A percentile compares a stretch with the other conserved stretches of the same genome.
These are phyloP conservation scores for Gaertneriomyces semiglobifer DNA, from an alignment of 192 early-diverging fungal species.

Conservation along the genomic window DNA sequence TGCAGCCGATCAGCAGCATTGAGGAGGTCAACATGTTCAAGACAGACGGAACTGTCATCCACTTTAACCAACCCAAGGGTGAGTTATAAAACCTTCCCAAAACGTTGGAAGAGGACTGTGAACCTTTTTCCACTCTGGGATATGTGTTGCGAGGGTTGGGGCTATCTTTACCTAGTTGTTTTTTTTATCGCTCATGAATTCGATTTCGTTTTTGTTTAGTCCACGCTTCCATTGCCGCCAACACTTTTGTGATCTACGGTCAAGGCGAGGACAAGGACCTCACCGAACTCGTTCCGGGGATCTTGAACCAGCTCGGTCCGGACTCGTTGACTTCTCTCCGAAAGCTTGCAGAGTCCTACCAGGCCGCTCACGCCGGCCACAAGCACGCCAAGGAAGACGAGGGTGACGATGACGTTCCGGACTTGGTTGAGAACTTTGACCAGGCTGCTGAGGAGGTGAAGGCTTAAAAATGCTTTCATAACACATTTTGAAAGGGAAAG, in stretches of 20 bases:
- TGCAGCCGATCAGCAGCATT: conserved; percentile 78
- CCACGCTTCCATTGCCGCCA: conserved; percentile 77
- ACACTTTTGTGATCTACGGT: conserved; percentile 95
- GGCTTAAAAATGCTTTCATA: conserved; percentile 12
- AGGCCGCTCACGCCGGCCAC: conserved; percentile 53
- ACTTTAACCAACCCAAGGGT: conserved; percentile 89
- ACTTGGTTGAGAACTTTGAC: conserved; percentile 63
- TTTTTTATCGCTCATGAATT: background rate
- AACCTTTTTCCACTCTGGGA: too few species aligned
- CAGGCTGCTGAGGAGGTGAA: conserved; percentile 25
- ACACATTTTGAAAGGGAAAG: too few species aligned
- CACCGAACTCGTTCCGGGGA: conserved; percentile 74
- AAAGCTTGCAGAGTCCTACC: conserved; percentile 83
- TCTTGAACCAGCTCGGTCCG: conserved; percentile 82
- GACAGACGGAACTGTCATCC: conserved; percentile 85
- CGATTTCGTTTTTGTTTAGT: conserved; percentile 47
- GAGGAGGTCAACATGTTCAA: conserved; percentile 99
- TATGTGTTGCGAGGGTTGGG: background rate
- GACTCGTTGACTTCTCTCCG: conserved; percentile 85
- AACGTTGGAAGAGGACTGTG: too few species aligned
- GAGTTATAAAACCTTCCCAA: conserved; percentile 17
- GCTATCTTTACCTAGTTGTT: background rate
- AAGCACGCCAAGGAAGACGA: conserved; percentile 49
- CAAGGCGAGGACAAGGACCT: conserved; percentile 76
- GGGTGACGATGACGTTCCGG: conserved; percentile 91